Base-by-base conservation (phyloP, 192 early-diverging fungal species). In the Umbelopsis ramanniana region DNA sequence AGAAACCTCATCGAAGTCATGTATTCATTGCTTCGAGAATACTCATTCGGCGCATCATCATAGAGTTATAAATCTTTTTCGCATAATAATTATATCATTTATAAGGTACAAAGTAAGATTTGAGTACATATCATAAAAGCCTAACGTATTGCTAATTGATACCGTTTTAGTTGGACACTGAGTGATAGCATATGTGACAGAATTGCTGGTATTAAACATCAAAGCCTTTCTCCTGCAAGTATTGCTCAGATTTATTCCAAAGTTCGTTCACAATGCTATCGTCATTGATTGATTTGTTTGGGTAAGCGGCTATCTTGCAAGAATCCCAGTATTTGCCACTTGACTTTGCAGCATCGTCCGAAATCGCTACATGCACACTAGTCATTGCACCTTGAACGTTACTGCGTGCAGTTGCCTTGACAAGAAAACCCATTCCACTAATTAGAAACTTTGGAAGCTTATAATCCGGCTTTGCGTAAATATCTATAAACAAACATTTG, bases 321-420 rank as follows among this genome's bases (percentile, higher is more conserved):
- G 67, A 46, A 14, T 70, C 69, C 69, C 69, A 68, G 11, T 68
- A 68, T 24, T 45, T 68, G 33, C 43, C 67, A 14, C n/a, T 63
- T 26, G 12, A 6, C 15, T 63, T 21, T 23, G 46, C 46, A 50
- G 69, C 69, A 1, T 70, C 47, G 10, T 70, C 47, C 8, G 69
- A 70, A 35, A 52, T 50, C 22, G 69, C 69, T 12, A 23, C 45
- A 52, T 70, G 69, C 21, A 70, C 47, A 23, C 46, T 70, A 22
- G 69, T 70, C 47, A 50, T 46, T 0, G 69, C 69, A 10, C 69
- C 69, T 52, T 46, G 46, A 2, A 52, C 69, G 3, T 14, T 10
- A 9, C 2, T 29, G 47, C 43, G 43, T 4, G 48, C 23, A 46
- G 10, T 9, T 12, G 52, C 2, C 0, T 45, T 46, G 22, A 35